Percentiles rank a stretch among this genome's conserved stretches.
phyloP scores from a whole-genome alignment of 768 basidiomycete species.

The Kwoniella sp. region DNA sequence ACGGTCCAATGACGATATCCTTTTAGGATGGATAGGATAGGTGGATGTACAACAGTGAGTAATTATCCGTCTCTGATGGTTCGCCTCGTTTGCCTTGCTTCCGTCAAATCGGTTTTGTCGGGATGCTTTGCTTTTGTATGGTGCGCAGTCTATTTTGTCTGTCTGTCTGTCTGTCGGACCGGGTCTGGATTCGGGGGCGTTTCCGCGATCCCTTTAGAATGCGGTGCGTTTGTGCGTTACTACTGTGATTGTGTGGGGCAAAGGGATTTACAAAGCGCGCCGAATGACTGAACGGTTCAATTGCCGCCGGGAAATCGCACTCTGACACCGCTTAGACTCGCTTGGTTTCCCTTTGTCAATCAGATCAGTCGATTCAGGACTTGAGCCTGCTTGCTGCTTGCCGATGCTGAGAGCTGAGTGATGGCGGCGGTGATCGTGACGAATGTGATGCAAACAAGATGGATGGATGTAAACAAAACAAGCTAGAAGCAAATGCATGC shows the following conservation, averaged over 20 bases:
- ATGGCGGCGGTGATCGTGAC: background rate
- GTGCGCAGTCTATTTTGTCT: background rate
- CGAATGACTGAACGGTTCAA: background rate
- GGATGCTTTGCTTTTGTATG: background rate
- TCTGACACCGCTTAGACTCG: background rate
- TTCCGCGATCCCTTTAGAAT: background rate
- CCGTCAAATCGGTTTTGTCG: conserved; percentile 1
- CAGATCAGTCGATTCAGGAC: background rate
- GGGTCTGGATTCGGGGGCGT: conserved; percentile 1
- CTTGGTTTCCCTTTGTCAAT: background rate
- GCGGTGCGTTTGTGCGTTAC: background rate
- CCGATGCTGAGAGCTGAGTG: background rate
- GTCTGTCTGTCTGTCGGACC: background rate
- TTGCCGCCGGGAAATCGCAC: conserved; percentile 2
- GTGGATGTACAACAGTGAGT: background rate
- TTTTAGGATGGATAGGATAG: background rate
- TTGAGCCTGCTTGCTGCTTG: too few species aligned
- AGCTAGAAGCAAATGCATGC: background rate
- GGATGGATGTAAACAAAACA: background rate
- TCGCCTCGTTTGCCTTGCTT: background rate
- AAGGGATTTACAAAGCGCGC: too few species aligned
- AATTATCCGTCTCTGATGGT: background rate
- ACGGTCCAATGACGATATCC: background rate
- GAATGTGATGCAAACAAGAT: background rate
- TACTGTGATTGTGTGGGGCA: background rate